These are phyloP conservation scores for Erythrophleum fordii DNA, from an alignment of 306 rosid genomes.

Conservation along the genomic window DNA sequence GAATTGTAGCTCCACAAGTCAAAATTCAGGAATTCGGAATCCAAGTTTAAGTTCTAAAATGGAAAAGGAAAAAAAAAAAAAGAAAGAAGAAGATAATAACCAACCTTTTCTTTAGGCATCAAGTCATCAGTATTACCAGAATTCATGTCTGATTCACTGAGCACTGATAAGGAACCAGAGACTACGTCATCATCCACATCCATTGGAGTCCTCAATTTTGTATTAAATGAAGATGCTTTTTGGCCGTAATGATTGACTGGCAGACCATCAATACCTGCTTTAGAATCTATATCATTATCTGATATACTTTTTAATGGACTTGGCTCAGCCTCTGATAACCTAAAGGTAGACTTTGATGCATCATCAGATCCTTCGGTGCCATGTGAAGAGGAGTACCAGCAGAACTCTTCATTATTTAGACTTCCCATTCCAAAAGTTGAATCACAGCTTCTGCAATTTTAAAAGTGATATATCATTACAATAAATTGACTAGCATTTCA, in stretches of 20 bases:
- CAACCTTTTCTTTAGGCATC: conserved; percentile 60
- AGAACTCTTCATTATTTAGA: conserved; percentile 68
- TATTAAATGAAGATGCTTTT: conserved; percentile 37
- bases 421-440: conserved; percentile 66
- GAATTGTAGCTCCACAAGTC: conserved; percentile 16
- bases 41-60: conserved; percentile 15
- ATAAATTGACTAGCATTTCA: conserved; percentile 25
- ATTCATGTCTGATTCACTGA: conserved; percentile 45
- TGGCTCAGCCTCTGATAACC: conserved; percentile 56
- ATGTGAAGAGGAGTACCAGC: conserved; percentile 73
- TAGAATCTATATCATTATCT: conserved; percentile 45
- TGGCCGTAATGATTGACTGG: conserved; percentile 43
- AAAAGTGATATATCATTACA: conserved; percentile 27
- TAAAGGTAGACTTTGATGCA: conserved; percentile 58
- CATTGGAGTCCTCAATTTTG: conserved; percentile 39
- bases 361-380: conserved; percentile 65
- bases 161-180: conserved; percentile 44
- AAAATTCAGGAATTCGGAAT: conserved; percentile 19
- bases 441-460: conserved; percentile 71
- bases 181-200: conserved; percentile 44
- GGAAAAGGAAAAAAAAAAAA: not conserved
- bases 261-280: conserved; percentile 43
- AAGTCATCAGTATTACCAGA: conserved; percentile 41
- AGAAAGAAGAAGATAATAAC: conserved; percentile 22
- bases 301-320: conserved; percentile 52